These are phyloP conservation scores for Tetratostichococcus sp. DNA, from an alignment of 139 green algal species.

Conservation along the genomic window DNA sequence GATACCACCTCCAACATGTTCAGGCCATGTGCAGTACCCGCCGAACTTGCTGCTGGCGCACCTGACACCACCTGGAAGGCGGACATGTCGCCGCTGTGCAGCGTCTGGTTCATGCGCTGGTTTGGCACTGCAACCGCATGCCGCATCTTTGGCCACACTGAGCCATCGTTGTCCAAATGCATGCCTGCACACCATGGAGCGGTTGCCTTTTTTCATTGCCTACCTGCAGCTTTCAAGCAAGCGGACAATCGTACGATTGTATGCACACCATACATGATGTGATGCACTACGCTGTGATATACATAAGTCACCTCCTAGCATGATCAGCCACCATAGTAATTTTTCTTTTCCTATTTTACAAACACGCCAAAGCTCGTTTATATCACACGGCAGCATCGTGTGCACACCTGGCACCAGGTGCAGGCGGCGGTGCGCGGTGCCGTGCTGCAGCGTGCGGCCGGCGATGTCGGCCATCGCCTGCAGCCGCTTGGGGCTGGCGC, in stretches of 20 bases:
- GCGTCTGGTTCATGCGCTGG: not conserved
- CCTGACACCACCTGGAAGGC: not conserved
- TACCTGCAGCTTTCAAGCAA: too few species aligned
- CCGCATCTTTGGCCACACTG: not conserved
- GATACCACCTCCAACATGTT: too few species aligned
- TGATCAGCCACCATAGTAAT: too few species aligned
- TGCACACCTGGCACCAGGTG: not conserved
- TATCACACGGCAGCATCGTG: not conserved
- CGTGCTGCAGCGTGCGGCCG: not conserved
- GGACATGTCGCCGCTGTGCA: not conserved
- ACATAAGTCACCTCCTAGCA: too few species aligned
- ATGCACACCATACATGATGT: too few species aligned
- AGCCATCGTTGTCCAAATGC: not conserved
- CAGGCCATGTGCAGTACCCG: too few species aligned
- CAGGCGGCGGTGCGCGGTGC: not conserved
- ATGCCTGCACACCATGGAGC: not conserved
- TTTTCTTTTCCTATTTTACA: too few species aligned
- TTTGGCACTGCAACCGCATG: too few species aligned
- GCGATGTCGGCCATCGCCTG: not conserved
- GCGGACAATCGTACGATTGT: too few species aligned
- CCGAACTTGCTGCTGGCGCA: not conserved
- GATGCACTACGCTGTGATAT: too few species aligned
- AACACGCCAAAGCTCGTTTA: too few species aligned
- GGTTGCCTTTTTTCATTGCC: not conserved
- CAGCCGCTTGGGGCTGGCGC: not conserved